Percentiles rank a stretch among this genome's conserved stretches.
These are phyloP conservation scores for Pichia heedii DNA, from an alignment of 805 yeast genomes.

Conservation along the genomic window DNA sequence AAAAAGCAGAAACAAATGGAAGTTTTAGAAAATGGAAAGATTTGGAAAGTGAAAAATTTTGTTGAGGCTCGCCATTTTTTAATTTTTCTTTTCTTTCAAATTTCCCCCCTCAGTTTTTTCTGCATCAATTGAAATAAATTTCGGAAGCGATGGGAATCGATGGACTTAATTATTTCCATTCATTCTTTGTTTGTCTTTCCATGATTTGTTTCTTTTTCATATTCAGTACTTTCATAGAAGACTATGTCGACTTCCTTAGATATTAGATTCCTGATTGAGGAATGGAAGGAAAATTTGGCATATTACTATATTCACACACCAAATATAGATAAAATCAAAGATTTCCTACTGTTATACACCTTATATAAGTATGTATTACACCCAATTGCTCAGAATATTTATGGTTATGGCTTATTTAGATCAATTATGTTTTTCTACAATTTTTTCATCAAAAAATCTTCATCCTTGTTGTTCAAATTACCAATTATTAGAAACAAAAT, in stretches of 20 bases:
- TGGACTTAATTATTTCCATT: too few species aligned
- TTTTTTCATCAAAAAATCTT: constrained; percentile 6
- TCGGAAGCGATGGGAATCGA: too few species aligned
- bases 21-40: too few species aligned
- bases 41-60: too few species aligned
- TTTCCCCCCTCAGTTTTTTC: too few species aligned
- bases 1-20: too few species aligned
- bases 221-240: too few species aligned
- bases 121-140: too few species aligned
- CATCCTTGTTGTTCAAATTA: constrained; percentile 12
- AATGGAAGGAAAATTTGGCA: background rate
- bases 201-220: too few species aligned
- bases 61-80: too few species aligned
- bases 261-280: background rate
- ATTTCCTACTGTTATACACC: constrained; percentile 10
- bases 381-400: constrained; percentile 7
- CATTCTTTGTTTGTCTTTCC: too few species aligned
- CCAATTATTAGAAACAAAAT: constrained; percentile 43
- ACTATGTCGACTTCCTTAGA: background rate
- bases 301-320: background rate
- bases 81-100: too few species aligned
- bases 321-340: constrained; percentile 5
- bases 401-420: constrained; percentile 22
- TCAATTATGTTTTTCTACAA: constrained; percentile 5
- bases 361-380: constrained; percentile 4